A percentile compares a stretch with the other conserved stretches of the same genome.
Evolutionary conservation across 2,329 filamentous ascomycete species (phyloP).

Genomic region (Fusarium brachygibbosum): DNA sequence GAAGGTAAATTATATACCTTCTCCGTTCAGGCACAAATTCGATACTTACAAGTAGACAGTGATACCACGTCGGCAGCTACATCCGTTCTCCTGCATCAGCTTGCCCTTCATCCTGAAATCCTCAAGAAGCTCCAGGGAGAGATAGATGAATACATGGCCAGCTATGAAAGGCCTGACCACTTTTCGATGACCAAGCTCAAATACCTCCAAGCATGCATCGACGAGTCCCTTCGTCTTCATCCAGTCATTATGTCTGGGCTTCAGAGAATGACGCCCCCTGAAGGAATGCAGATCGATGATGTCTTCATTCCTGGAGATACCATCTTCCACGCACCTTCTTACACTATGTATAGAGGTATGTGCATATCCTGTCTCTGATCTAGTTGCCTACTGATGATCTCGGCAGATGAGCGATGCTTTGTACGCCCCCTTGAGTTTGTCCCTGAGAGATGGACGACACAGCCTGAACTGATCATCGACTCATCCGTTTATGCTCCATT

Average conservation of each 20-base stretch:
- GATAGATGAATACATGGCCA: constrained; percentile 20
- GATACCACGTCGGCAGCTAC: constrained; percentile 35
- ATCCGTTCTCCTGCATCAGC: constrained; percentile 16
- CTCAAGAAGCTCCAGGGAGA: constrained; percentile 1
- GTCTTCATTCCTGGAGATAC: constrained; percentile 26
- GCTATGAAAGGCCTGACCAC: not conserved
- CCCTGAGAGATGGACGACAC: constrained; percentile 35
- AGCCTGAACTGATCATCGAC: constrained; percentile 25
- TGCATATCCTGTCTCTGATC: fast-evolving
- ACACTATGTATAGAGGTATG: constrained; percentile 31
- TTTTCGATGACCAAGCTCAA: constrained; percentile 2
- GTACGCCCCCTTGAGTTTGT: constrained; percentile 28
- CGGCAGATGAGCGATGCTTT: constrained; percentile 30
- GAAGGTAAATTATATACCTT: not conserved
- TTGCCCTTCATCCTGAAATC: not conserved
- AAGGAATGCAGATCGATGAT: constrained; percentile 10
- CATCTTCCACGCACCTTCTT: not conserved
- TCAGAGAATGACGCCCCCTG: constrained; percentile 15
- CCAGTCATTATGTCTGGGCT: constrained; percentile 28
- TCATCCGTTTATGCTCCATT: constrained; percentile 27
- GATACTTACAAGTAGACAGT: not conserved
- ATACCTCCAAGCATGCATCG: constrained; percentile 40
- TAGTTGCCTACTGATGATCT: fast-evolving
- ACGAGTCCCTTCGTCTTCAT: constrained; percentile 35
- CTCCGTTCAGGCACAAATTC: fast-evolving